Percentiles rank a stretch among this genome's conserved stretches.
Conservation (phyloP, 495 filamentous ascomycete species). For the Chlorociboria aeruginascens region DNA sequence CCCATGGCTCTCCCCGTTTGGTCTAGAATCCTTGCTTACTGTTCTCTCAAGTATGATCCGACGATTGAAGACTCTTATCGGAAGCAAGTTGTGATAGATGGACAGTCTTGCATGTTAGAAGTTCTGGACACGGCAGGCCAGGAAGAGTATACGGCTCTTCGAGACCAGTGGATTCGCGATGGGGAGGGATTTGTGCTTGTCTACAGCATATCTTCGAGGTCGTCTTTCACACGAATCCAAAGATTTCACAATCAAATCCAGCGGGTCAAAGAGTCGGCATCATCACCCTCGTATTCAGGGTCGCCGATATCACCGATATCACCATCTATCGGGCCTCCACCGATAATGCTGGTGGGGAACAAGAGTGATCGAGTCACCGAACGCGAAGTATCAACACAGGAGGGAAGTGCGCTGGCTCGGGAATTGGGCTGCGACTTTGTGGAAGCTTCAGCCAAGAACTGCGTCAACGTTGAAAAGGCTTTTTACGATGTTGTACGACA, state of each 20-base stretch:
- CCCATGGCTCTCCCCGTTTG: not conserved
- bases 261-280: slow-evolving; percentile 85
- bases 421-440: slow-evolving; percentile 95
- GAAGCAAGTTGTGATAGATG: slow-evolving; percentile 96
- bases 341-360: slow-evolving; percentile 97
- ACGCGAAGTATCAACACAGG: slow-evolving; percentile 90
- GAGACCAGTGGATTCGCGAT: slow-evolving; percentile 97
- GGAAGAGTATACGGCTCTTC: slow-evolving; percentile 93
- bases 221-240: slow-evolving; percentile 88
- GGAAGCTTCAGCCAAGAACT: slow-evolving; percentile 97
- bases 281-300: slow-evolving; percentile 59
- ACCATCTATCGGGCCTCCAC: slow-evolving; percentile 50
- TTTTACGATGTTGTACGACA: slow-evolving; percentile 96
- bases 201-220: slow-evolving; percentile 93
- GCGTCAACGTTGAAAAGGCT: slow-evolving; percentile 97
- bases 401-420: slow-evolving; percentile 82
- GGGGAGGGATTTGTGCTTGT: slow-evolving; percentile 96
- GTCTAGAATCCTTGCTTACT: slow-evolving; percentile 5
- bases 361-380: slow-evolving; percentile 96
- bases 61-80: slow-evolving; percentile 96
- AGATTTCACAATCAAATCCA: slow-evolving; percentile 95
- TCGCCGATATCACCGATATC: slow-evolving; percentile 40
- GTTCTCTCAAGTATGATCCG: slow-evolving; percentile 60
- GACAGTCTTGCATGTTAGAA: slow-evolving; percentile 95
- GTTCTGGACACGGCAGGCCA: slow-evolving; percentile 98